phyloP scores from a whole-genome alignment of 2,329 filamentous ascomycete genomes.

The Penicillium sp. region DNA sequence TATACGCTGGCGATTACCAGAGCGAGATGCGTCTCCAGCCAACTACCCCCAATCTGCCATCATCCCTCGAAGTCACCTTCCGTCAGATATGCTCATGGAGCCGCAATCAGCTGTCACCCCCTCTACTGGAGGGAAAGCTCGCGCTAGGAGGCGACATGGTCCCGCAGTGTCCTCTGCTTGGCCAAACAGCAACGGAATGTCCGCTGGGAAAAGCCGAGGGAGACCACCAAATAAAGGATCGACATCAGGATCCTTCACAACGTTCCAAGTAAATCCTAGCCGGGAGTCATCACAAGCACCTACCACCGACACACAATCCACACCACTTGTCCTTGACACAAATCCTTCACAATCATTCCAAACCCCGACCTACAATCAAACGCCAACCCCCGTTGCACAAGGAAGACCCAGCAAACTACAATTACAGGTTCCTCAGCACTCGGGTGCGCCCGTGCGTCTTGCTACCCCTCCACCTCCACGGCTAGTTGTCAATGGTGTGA shows the following conservation, averaged over 20 bases:
- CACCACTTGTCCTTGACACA: slow-evolving; percentile 48
- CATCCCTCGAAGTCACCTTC: slow-evolving; percentile 56
- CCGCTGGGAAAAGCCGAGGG: slow-evolving; percentile 72
- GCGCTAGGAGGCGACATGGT: slow-evolving; percentile 65
- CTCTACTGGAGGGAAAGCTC: slow-evolving; percentile 49
- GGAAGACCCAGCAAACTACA: slow-evolving; percentile 43
- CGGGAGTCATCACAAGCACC: slow-evolving; percentile 49
- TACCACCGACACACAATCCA: slow-evolving; percentile 37
- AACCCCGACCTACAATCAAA: slow-evolving; percentile 28
- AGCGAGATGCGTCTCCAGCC: slow-evolving; percentile 62
- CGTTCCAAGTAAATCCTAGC: slow-evolving; percentile 65
- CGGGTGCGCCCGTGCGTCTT: slow-evolving; percentile 44
- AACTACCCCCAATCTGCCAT: slow-evolving; percentile 79
- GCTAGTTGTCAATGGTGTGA: slow-evolving; percentile 42
- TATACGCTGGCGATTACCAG: slow-evolving; percentile 52
- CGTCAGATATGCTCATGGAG: slow-evolving; percentile 43
- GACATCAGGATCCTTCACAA: slow-evolving; percentile 67
- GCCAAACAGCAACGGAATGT: slow-evolving; percentile 66
- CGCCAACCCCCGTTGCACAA: slow-evolving; percentile 26
- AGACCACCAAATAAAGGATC: slow-evolving; percentile 74
- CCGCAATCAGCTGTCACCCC: slow-evolving; percentile 75
- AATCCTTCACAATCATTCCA: slow-evolving; percentile 27
- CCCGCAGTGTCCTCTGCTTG: slow-evolving; percentile 90
- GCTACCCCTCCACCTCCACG: slow-evolving; percentile 48
- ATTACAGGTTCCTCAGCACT: slow-evolving; percentile 45